Conservation (phyloP, 805 yeast genomes). For the Yarrowia sp. region DNA sequence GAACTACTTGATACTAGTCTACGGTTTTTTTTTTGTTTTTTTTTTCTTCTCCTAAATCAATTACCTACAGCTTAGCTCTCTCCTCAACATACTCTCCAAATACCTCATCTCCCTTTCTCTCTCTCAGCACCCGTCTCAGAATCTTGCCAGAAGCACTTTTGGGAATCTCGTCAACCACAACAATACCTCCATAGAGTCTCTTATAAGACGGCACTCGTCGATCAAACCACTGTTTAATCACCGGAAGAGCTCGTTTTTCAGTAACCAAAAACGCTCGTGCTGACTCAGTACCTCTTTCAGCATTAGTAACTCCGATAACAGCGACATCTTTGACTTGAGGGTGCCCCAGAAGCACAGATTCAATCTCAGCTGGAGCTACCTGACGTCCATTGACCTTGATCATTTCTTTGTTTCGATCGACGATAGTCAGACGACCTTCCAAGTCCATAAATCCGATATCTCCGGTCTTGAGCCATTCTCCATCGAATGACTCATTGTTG, state of each 20-base stretch:
- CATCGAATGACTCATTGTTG: slow-evolving; percentile 46
- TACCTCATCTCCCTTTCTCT: slow-evolving; percentile 37
- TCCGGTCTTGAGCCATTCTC: slow-evolving; percentile 56
- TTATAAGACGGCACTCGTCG: slow-evolving; percentile 41
- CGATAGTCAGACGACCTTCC: slow-evolving; percentile 49
- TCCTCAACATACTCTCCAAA: slow-evolving; percentile 27
- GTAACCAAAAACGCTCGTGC: slow-evolving; percentile 42
- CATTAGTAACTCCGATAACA: slow-evolving; percentile 65
- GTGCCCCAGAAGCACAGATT: slow-evolving; percentile 74
- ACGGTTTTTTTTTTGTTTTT: too few species aligned
- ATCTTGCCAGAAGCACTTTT: slow-evolving; percentile 95
- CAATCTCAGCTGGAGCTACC: slow-evolving; percentile 92
- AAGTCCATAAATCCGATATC: slow-evolving; percentile 51
- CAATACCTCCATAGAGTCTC: slow-evolving; percentile 49
- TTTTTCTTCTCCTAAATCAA: neutral
- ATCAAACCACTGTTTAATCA: slow-evolving; percentile 40
- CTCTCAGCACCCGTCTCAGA: slow-evolving; percentile 84
- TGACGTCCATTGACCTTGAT: slow-evolving; percentile 56
- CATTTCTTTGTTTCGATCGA: slow-evolving; percentile 41
- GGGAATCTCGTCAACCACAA: slow-evolving; percentile 78
- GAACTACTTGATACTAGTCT: too few species aligned
- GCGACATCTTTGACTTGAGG: slow-evolving; percentile 82
- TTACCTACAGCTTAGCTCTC: slow-evolving; percentile 22
- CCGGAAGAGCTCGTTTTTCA: slow-evolving; percentile 30
- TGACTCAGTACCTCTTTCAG: slow-evolving; percentile 75